Evolutionary conservation across 2,329 filamentous ascomycete genomes (phyloP), one percentile per base, ranked within the genome.

Genomic region (Diaporthe longicolla): DNA sequence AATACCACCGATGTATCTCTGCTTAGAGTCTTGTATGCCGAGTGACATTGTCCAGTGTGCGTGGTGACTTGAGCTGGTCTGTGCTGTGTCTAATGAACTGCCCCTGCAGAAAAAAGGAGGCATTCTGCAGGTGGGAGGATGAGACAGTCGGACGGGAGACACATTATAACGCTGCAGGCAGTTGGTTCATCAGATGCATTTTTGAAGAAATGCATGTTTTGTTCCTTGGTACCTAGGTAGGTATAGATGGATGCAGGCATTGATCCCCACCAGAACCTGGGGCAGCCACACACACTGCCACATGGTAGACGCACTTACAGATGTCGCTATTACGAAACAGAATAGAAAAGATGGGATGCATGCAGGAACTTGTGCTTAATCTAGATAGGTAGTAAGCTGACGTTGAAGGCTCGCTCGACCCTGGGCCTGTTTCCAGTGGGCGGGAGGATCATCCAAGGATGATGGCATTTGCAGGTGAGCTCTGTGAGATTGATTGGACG

Each of bases 1-100:
- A 40, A 45, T 21, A 26, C 32, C 19, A n/a, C 40, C 48, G 11
- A 68, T n/a, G 63, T 68, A 68, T n/a, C 63, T 68, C 48, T 54
- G n/a, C 45, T 21, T 6, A 40, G 21, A 29, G 2, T 13, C 19
- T 6, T 54, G 63, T 13, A 19, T 26, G 63, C 13, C 9, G 52
- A 5, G 21, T 17, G 26, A 68, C 48, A 68, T 68, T 48, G 40
- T 29, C 24, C 43, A 17, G 45, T 48, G 19, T 19, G 21, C 13
- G 11, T 2, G 9, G 11, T 26, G 21, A 43, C n/a, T 48, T 21
- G 48, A 21, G 48, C 32, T 68, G 63, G 63, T 68, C 63, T 54
- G 63, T 68, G 63, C 63, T 54, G 43, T 29, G 58, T 40, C 21
- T 37, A 26, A 11, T 5, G 4, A 50, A n/a, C 48, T 13, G 13